Percentiles rank a stretch among this genome's conserved stretches.
Conservation (phyloP, 257 asterid genomes). For the Lycium barbarum region DNA sequence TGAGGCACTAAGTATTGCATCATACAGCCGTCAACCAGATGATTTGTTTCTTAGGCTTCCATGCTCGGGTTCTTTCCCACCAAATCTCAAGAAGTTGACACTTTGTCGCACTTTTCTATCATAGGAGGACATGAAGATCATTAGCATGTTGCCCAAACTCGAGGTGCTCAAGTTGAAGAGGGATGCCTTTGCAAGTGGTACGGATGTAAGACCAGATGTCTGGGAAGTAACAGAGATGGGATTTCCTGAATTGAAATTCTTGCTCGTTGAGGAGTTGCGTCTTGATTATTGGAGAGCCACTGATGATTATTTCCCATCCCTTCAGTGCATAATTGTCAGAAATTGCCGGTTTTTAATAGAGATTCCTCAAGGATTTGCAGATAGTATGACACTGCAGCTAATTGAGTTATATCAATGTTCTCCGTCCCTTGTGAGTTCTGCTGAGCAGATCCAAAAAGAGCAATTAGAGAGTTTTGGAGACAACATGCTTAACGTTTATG, state of each 20-base stretch:
- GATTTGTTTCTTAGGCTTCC: background rate
- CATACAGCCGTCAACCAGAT: background rate
- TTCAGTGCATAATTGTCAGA: background rate
- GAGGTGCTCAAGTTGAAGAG: constrained; percentile 11
- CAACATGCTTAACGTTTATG: background rate
- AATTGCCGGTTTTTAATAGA: background rate
- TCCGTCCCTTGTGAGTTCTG: constrained; percentile 23
- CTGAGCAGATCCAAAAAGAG: constrained; percentile 21
- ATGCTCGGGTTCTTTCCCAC: background rate
- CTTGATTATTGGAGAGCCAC: constrained; percentile 9
- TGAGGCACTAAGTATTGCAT: background rate
- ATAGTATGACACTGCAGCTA: constrained; percentile 11
- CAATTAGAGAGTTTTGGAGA: background rate
- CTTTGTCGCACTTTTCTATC: background rate
- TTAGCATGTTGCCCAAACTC: constrained; percentile 10
- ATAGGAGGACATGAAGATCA: background rate
- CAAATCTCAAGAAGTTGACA: background rate
- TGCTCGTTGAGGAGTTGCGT: constrained; percentile 24
- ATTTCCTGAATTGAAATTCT: constrained; percentile 25
- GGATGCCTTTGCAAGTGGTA: background rate
- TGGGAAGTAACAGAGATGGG: constrained; percentile 24
- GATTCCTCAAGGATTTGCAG: constrained; percentile 22
- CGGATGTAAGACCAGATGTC: background rate
- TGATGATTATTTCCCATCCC: constrained; percentile 8
- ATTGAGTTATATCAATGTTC: constrained; percentile 15